These are phyloP conservation scores for Cubamyces lactineus DNA, from an alignment of 768 basidiomycete genomes.

Conservation along the genomic window DNA sequence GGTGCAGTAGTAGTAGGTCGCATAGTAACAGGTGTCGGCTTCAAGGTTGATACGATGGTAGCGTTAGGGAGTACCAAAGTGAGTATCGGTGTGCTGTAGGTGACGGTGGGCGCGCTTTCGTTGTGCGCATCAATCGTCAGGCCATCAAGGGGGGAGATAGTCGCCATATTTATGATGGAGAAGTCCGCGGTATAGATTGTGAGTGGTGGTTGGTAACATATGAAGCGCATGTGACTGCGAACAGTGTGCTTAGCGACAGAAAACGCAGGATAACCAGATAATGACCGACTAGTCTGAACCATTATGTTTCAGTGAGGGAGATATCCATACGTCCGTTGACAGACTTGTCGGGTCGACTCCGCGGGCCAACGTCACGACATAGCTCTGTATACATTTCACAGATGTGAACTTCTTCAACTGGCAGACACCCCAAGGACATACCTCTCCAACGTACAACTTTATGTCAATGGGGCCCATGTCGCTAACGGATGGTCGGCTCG, in stretches of 20 bases:
- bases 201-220: conserved; percentile 30
- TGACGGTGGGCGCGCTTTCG: conserved; percentile 6
- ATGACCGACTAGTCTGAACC: conserved; percentile 39
- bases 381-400: conserved; percentile 38
- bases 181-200: conserved; percentile 59
- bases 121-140: conserved; percentile 17
- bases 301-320: conserved; percentile 30
- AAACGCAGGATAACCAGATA: not conserved
- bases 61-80: conserved; percentile 19
- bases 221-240: conserved; percentile 41
- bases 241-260: not conserved
- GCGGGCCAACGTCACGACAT: conserved; percentile 47
- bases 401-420: not conserved
- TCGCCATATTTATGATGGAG: conserved; percentile 37
- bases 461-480: conserved; percentile 49
- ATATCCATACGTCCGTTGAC: conserved; percentile 34
- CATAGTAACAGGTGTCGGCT: conserved; percentile 10
- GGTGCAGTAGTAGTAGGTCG: conserved; percentile 6
- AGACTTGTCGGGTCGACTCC: conserved; percentile 42
- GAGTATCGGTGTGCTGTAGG: conserved; percentile 20
- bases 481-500: conserved; percentile 41
- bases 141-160: conserved; percentile 15
- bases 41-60: conserved; percentile 15
- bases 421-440: conserved; percentile 39
- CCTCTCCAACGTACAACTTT: conserved; percentile 47